Evolutionary conservation across 768 basidiomycete species (phyloP).

Genomic region (Solioccasus polychromus): DNA sequence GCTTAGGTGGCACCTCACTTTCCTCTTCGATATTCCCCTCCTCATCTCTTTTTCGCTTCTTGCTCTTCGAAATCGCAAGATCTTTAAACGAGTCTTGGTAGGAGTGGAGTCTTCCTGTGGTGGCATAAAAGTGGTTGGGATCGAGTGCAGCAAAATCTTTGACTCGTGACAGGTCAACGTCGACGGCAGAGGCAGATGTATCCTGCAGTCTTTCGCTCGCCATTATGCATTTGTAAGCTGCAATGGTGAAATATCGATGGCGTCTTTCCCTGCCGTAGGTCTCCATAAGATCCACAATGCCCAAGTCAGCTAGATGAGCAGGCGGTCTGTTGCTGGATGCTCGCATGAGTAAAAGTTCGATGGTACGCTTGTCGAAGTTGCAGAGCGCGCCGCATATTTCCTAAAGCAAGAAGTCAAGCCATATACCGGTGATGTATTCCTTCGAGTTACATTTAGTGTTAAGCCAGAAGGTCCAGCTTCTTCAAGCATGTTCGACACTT

Average conservation of each 20-base stretch:
- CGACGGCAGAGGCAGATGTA: conserved; percentile 38
- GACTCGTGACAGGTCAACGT: conserved; percentile 46
- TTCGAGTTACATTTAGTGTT: conserved; percentile 59
- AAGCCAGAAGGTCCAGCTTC: conserved; percentile 65
- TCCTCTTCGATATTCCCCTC: conserved; percentile 14
- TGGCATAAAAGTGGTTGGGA: conserved; percentile 54
- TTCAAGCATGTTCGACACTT: conserved; percentile 72
- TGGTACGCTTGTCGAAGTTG: conserved; percentile 75
- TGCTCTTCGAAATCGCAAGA: conserved; percentile 13
- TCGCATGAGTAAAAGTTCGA: conserved; percentile 76
- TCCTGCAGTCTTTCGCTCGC: conserved; percentile 63
- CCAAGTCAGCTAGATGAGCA: conserved; percentile 67
- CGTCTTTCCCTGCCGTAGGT: conserved; percentile 83
- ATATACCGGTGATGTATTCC: not conserved
- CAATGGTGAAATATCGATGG: conserved; percentile 77
- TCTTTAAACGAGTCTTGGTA: conserved; percentile 53
- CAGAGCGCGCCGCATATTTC: conserved; percentile 61
- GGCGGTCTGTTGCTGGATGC: conserved; percentile 65
- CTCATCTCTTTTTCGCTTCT: conserved; percentile 35
- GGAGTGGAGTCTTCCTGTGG: conserved; percentile 36
- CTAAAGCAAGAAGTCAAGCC: conserved; percentile 35
- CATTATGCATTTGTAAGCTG: conserved; percentile 64
- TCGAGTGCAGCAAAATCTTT: conserved; percentile 53
- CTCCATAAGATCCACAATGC: conserved; percentile 73
- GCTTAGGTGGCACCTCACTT: conserved; percentile 20